Conservation (phyloP, 148 eudicot genomes). For the Nepenthes gracilis region DNA sequence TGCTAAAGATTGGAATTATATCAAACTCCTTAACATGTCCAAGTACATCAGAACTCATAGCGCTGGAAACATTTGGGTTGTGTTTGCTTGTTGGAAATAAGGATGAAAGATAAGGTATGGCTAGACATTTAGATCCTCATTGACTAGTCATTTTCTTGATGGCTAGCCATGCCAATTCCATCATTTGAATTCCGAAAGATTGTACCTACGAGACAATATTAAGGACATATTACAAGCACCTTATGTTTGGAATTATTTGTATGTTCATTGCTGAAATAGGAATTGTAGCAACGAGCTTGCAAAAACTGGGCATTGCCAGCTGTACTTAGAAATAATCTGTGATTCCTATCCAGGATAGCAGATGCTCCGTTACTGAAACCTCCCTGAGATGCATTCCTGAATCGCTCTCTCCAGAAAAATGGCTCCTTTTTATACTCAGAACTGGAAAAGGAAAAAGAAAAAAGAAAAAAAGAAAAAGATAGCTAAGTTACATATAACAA, state of each 20-base stretch:
- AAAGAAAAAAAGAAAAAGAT: slow-evolving; percentile 6
- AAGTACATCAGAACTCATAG: background rate
- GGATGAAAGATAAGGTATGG: too few relatives aligned
- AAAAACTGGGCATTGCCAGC: slow-evolving; percentile 7
- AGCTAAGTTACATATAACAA: background rate
- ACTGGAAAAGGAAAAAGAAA: slow-evolving; percentile 16
- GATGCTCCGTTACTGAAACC: slow-evolving; percentile 8
- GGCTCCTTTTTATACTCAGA: slow-evolving; percentile 13
- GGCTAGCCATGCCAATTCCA: too few relatives aligned
- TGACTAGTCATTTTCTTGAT: too few relatives aligned
- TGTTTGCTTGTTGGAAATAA: too few relatives aligned
- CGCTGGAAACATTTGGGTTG: background rate
- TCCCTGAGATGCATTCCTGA: slow-evolving; percentile 7
- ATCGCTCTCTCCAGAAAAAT: slow-evolving; percentile 6
- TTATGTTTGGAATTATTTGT: background rate
- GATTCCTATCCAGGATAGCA: slow-evolving; percentile 3
- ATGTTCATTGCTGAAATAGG: slow-evolving; percentile 9
- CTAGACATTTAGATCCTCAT: too few relatives aligned
- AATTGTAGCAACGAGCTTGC: slow-evolving; percentile 19
- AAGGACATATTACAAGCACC: background rate
- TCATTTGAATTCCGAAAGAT: too few relatives aligned
- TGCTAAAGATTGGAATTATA: too few relatives aligned
- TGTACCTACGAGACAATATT: background rate
- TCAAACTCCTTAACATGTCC: background rate
- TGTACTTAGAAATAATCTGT: slow-evolving; percentile 4